Conservation (phyloP, 768 basidiomycete genomes). For the Tulasnella sp. region DNA sequence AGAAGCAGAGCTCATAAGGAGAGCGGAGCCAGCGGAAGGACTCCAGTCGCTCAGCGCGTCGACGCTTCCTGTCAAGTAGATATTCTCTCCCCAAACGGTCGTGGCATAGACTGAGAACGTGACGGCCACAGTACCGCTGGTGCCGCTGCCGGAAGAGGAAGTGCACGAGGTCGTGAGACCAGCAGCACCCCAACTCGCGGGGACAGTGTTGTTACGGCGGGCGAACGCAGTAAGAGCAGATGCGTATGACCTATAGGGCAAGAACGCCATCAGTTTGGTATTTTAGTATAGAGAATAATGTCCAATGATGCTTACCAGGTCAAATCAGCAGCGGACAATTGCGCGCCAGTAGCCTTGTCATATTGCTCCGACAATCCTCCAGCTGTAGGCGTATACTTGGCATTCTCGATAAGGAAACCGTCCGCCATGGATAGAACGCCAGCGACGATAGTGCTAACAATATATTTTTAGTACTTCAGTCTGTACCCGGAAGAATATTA, state of each 20-base stretch:
- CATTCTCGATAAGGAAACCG: constrained; percentile 7
- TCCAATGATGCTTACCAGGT: no score
- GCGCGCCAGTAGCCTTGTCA: constrained; percentile 7
- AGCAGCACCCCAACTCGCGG: constrained; percentile 58
- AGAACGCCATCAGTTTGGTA: no score
- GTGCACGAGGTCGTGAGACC: constrained; percentile 42
- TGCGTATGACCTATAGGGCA: constrained; percentile 6
- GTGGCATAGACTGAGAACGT: constrained; percentile 56
- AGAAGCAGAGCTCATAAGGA: constrained; percentile 40
- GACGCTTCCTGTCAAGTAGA: constrained; percentile 55
- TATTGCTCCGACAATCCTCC: constrained; percentile 17
- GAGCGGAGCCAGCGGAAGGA: constrained; percentile 40
- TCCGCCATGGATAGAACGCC: constrained; percentile 8
- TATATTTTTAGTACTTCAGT: no score
- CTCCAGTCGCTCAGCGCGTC: constrained; percentile 49
- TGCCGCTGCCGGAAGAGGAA: constrained; percentile 32
- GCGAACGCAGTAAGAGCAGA: constrained; percentile 32
- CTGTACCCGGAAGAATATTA: no score
- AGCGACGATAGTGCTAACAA: constrained; percentile 4
- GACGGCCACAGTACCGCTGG: no score
- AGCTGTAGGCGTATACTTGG: constrained; percentile 7
- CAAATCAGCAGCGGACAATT: constrained; percentile 12
- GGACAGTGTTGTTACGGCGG: constrained; percentile 40
- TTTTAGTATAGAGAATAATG: no score
- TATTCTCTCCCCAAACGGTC: constrained; percentile 57